Evolutionary conservation across 2,329 filamentous ascomycete genomes (phyloP), one percentile per base, ranked within the genome.

Genomic region (Diaporthe sp.): DNA sequence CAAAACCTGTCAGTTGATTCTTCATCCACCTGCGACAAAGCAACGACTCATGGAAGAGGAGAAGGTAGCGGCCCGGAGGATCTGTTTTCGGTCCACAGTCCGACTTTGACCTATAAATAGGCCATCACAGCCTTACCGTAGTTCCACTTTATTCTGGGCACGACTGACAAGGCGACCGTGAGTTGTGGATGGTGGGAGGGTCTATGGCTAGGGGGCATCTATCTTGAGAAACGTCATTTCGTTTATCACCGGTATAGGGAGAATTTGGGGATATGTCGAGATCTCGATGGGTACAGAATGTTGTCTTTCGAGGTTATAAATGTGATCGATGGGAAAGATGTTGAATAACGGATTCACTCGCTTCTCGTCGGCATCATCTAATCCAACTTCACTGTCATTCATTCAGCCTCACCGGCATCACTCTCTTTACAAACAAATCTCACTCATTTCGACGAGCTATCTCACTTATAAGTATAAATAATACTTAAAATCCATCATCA

Each of bases 41-140:
- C 19, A 51, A 67, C 65, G 65, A 68, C 46, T 68, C 46, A 53
- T 68, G 65, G 22, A 22, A 53, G 2, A n/a, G 61, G 28, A 37
- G 34, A 53, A 15, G 6, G 13, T 13, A 7, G 37, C 46, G 65
- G 46, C 19, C 65, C 65, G 22, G 46, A 28, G 9, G 46, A 53
- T 28, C 46, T 68, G 31, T 28, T 68, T 53, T 68, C 62, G 46
- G 46, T 53, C 46, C 46, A 31, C 31, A 1, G 46, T 13, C 62
- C 31, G 62, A 39, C 22, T 28, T 7, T 17, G 22, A 17, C 31
- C 46, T 68, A 53, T 68, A 4, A 53, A 53, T 25, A 68, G 46
- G 46, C 46, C 31, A 68, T 22, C 62, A 68, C 62, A 68, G 62
- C 62, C 28, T 68, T 53, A 25, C 22, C 13, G 31, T 37, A 68